Conservation (phyloP, 768 basidiomycete genomes). For the Rossbeevera mucosa region DNA sequence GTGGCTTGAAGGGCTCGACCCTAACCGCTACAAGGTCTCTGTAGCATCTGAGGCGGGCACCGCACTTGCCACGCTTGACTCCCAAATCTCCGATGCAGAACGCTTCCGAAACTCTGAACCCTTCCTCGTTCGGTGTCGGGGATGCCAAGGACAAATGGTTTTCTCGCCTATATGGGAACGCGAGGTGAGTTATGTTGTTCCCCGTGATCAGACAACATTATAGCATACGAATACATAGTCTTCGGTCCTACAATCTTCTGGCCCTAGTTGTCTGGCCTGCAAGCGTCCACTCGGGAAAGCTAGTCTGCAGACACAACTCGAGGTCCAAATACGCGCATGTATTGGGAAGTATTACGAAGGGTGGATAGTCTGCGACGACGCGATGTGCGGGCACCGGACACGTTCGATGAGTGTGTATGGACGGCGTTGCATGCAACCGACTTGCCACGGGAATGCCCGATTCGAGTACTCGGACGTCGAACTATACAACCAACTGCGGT, state of each 20-base stretch:
- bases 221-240: constrained; percentile 38
- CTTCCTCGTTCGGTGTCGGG: constrained; percentile 71
- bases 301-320: constrained; percentile 80
- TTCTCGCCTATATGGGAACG: constrained; percentile 60
- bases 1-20: constrained; percentile 47
- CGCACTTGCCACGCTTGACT: constrained; percentile 76
- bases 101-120: constrained; percentile 75
- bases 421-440: constrained; percentile 60
- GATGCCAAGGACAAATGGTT: constrained; percentile 56
- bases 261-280: constrained; percentile 72
- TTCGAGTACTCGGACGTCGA: constrained; percentile 75
- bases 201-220: neutral
- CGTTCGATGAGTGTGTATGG: constrained; percentile 94
- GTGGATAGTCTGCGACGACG: constrained; percentile 85
- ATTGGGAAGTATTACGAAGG: constrained; percentile 84
- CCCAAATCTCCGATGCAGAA: constrained; percentile 82
- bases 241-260: constrained; percentile 60
- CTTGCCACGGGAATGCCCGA: constrained; percentile 10
- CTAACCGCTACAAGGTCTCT: constrained; percentile 48
- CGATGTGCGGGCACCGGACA: constrained; percentile 79
- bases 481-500: constrained; percentile 88
- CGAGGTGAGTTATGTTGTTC: constrained; percentile 39
- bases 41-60: constrained; percentile 49
- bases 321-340: constrained; percentile 73
- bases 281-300: constrained; percentile 44